Conservation (phyloP, 177 flowering plant genomes). For the Vitis hybrid region DNA sequence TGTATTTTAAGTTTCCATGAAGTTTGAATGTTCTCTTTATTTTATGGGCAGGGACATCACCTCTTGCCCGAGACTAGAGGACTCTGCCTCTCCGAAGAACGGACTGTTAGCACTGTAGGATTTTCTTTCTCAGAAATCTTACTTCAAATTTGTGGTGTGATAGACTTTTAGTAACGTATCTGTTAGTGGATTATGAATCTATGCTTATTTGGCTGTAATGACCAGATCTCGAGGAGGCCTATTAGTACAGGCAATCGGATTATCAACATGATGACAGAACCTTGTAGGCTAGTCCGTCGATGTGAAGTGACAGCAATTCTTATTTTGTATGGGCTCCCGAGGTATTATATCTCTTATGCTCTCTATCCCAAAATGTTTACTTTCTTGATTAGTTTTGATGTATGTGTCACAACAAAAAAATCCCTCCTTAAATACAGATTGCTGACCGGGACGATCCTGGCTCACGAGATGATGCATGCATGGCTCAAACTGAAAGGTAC, state of each 20-base stretch:
- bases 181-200: neutral
- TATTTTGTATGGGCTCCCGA: slow-evolving; percentile 94
- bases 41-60: slow-evolving; percentile 25
- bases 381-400: neutral
- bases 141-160: neutral
- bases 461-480: slow-evolving; percentile 63
- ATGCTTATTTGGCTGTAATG: slow-evolving; percentile 1
- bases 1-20: neutral
- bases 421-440: slow-evolving; percentile 18
- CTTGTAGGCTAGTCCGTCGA: slow-evolving; percentile 63
- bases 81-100: slow-evolving; percentile 43
- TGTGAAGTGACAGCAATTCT: slow-evolving; percentile 99
- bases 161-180: neutral
- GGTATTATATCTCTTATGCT: slow-evolving; percentile 40
- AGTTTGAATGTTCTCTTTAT: neutral
- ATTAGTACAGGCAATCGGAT: slow-evolving; percentile 67
- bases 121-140: neutral
- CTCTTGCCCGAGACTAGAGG: slow-evolving; percentile 45
- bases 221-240: slow-evolving; percentile 74
- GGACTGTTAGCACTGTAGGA: slow-evolving; percentile 34
- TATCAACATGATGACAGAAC: slow-evolving; percentile 83
- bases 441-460: slow-evolving; percentile 47
- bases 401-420: neutral
- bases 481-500: slow-evolving; percentile 59
- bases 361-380: neutral